These are phyloP conservation scores for Neurospora discreta DNA, from an alignment of 495 filamentous ascomycete genomes.

Conservation along the genomic window DNA sequence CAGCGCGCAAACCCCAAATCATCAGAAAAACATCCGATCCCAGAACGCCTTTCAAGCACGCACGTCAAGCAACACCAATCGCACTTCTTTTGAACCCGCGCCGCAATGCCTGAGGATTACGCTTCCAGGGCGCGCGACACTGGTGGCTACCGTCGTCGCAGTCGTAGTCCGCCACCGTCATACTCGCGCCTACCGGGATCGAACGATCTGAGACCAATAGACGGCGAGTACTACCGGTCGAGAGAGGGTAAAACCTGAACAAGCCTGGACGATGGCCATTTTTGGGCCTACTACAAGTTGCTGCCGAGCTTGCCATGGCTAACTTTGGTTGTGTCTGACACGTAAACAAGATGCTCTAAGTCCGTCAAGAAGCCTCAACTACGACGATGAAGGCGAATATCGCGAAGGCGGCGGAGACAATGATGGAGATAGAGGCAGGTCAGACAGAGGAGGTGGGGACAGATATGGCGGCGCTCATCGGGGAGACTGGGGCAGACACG, in stretches of 20 bases:
- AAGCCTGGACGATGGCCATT: conserved; percentile 4
- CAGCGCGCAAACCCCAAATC: neutral
- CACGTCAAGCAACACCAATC: neutral
- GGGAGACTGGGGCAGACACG: neutral
- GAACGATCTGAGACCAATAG: conserved; percentile 12
- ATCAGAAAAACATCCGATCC: neutral
- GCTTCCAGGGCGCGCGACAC: conserved; percentile 10
- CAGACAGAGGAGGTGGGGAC: neutral
- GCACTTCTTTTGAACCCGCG: neutral
- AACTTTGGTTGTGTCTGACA: conserved; percentile 12
- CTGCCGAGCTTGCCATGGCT: conserved; percentile 16
- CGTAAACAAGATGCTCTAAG: conserved; percentile 12
- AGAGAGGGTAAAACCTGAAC: conserved; percentile 36
- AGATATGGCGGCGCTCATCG: neutral
- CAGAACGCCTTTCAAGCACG: neutral
- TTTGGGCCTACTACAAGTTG: conserved; percentile 5
- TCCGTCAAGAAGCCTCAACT: conserved; percentile 18
- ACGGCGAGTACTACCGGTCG: conserved; percentile 27
- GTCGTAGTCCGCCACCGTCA: conserved; percentile 11
- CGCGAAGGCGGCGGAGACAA: neutral
- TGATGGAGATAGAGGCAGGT: neutral
- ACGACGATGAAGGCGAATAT: conserved; percentile 17
- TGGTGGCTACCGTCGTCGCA: conserved; percentile 8
- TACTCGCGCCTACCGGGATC: conserved; percentile 1
- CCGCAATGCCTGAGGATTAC: conserved; percentile 16